phyloP scores from a whole-genome alignment of 495 filamentous ascomycete species.

The Penicillium parvum region DNA sequence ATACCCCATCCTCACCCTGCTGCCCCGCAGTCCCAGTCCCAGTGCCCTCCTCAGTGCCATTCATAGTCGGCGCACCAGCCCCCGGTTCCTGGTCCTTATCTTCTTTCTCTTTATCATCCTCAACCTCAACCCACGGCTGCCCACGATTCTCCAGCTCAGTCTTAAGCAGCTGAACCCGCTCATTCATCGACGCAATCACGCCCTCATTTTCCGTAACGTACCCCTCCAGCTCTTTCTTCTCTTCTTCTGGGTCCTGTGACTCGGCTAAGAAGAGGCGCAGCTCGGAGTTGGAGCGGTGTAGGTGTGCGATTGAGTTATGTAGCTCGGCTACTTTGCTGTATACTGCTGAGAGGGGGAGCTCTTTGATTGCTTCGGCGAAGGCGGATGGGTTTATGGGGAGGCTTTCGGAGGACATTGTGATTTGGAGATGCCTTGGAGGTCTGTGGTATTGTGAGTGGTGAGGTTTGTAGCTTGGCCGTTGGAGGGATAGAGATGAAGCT shows the following conservation, averaged over 20 bases:
- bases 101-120: conserved; percentile 20
- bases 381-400: conserved; percentile 32
- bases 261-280: conserved; percentile 53
- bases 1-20: conserved; percentile 58
- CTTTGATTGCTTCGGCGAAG: conserved; percentile 65
- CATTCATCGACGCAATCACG: conserved; percentile 69
- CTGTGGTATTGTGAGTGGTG: not conserved
- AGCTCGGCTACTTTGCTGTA: conserved; percentile 80
- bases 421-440: too few relatives aligned
- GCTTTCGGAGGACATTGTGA: conserved; percentile 35
- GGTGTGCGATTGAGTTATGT: conserved; percentile 76
- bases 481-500: not conserved
- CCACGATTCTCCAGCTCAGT: conserved; percentile 74
- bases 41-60: conserved; percentile 27
- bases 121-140: conserved; percentile 59
- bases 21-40: conserved; percentile 20
- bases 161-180: conserved; percentile 63
- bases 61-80: conserved; percentile 13
- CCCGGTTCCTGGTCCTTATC: conserved; percentile 13
- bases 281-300: conserved; percentile 72
- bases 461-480: not conserved
- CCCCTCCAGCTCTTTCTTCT: conserved; percentile 48
- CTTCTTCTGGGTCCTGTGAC: conserved; percentile 56
- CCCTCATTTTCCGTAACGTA: conserved; percentile 63
- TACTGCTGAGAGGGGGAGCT: conserved; percentile 65